A percentile compares a stretch with the other conserved stretches of the same genome.
Conservation (phyloP, 352 stramenopile genomes). For the Phytophthora fragariae region DNA sequence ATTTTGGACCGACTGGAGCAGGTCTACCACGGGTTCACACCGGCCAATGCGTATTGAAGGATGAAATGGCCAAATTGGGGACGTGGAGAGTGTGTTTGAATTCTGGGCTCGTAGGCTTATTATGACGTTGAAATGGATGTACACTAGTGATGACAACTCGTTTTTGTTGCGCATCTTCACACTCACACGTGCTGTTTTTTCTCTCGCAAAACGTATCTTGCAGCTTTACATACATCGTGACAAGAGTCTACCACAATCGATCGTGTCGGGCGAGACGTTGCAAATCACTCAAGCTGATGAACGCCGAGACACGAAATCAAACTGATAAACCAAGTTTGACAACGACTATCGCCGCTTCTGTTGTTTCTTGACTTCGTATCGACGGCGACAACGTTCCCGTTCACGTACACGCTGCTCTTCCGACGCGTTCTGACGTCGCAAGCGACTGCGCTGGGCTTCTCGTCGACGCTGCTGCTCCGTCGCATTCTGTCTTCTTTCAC, state of each 20-base stretch:
- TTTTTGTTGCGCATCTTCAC: background rate
- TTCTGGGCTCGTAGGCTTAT: constrained; percentile 1
- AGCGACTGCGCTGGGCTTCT: constrained; percentile 68
- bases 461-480: constrained; percentile 69
- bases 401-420: constrained; percentile 69
- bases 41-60: constrained; percentile 25
- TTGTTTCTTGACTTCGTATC: constrained; percentile 72
- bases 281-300: background rate
- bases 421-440: constrained; percentile 63
- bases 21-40: constrained; percentile 30
- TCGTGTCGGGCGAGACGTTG: constrained; percentile 1
- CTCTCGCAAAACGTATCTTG: background rate
- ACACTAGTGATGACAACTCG: background rate
- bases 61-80: background rate
- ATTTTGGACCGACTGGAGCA: constrained; percentile 43
- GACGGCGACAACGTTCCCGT: constrained; percentile 68
- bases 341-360: constrained; percentile 19
- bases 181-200: background rate
- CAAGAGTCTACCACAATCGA: background rate
- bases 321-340: background rate
- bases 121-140: constrained; percentile 7
- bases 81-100: constrained; percentile 4
- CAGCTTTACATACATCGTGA: background rate
- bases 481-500: constrained; percentile 65
- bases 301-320: constrained; percentile 1